phyloP scores from a whole-genome alignment of 768 basidiomycete genomes.

The Ramaria sp. region DNA sequence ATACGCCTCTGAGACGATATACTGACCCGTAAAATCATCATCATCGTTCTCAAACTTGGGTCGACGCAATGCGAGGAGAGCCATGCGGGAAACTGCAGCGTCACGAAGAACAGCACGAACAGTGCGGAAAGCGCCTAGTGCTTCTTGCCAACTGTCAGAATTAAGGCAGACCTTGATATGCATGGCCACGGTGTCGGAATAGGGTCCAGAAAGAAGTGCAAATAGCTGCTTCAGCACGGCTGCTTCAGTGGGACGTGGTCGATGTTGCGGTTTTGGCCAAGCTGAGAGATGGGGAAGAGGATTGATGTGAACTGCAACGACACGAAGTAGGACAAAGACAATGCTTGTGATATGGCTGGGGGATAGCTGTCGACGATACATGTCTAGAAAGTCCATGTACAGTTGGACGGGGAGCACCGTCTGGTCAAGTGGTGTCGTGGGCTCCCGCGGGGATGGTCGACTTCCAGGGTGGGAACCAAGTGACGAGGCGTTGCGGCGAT shows the following conservation, averaged over 20 bases:
- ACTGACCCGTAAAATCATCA: background rate
- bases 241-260: constrained; percentile 19
- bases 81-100: constrained; percentile 4
- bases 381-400: constrained; percentile 54
- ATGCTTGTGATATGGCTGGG: constrained; percentile 43
- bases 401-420: constrained; percentile 39
- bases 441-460: constrained; percentile 11
- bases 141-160: background rate
- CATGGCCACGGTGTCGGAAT: background rate
- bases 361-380: constrained; percentile 49
- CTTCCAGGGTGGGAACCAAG: constrained; percentile 25
- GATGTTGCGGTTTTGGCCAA: constrained; percentile 18
- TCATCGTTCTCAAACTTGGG: background rate
- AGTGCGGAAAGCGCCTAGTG: constrained; percentile 6
- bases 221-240: constrained; percentile 55
- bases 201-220: constrained; percentile 34
- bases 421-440: background rate
- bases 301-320: constrained; percentile 51
- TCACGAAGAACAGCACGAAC: constrained; percentile 7
- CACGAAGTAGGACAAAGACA: constrained; percentile 65
- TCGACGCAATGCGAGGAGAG: background rate
- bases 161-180: background rate
- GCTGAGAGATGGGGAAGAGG: constrained; percentile 62
- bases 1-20: background rate
- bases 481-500: constrained; percentile 58